A percentile compares a stretch with the other conserved stretches of the same genome.
Conservation (phyloP, 2,329 filamentous ascomycete species). For the Ophiobolus disseminans region DNA sequence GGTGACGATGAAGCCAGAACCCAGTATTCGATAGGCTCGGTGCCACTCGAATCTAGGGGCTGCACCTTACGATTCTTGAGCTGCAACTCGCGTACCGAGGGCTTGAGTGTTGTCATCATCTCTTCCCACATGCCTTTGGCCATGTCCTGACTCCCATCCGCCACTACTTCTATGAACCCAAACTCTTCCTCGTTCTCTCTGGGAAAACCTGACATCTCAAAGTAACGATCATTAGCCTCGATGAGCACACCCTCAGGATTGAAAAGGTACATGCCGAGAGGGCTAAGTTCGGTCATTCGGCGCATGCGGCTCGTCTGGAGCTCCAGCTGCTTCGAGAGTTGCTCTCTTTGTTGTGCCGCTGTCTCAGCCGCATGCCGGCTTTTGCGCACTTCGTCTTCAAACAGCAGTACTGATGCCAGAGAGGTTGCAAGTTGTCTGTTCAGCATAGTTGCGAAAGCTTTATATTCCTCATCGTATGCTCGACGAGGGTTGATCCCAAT, state of each 20-base stretch:
- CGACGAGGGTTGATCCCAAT: conserved; percentile 43
- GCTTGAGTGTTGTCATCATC: conserved; percentile 42
- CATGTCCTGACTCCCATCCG: conserved; percentile 40
- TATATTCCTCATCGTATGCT: conserved; percentile 44
- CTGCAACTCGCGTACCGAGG: conserved; percentile 54
- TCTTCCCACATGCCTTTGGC: conserved; percentile 51
- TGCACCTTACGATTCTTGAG: conserved; percentile 46
- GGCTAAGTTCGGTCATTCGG: conserved; percentile 44
- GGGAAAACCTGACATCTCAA: conserved; percentile 55
- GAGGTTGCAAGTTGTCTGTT: conserved; percentile 44
- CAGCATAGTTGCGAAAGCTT: conserved; percentile 38
- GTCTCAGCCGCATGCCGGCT: conserved; percentile 35
- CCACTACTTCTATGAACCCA: conserved; percentile 53
- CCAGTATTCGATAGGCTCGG: conserved; percentile 56
- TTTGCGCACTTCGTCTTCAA: conserved; percentile 41
- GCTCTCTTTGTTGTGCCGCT: conserved; percentile 37
- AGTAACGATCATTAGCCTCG: conserved; percentile 57
- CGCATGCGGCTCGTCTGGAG: conserved; percentile 43
- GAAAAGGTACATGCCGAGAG: conserved; percentile 43
- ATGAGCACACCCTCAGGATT: conserved; percentile 51
- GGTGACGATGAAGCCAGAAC: conserved; percentile 46
- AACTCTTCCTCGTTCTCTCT: conserved; percentile 50
- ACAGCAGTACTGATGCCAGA: conserved; percentile 42
- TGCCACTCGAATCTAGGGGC: conserved; percentile 45
- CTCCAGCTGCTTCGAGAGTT: conserved; percentile 35